A percentile compares a stretch with the other conserved stretches of the same genome.
These are phyloP conservation scores for Scheffersomyces quercinus DNA, from an alignment of 1,139 yeast species.

Conservation along the genomic window DNA sequence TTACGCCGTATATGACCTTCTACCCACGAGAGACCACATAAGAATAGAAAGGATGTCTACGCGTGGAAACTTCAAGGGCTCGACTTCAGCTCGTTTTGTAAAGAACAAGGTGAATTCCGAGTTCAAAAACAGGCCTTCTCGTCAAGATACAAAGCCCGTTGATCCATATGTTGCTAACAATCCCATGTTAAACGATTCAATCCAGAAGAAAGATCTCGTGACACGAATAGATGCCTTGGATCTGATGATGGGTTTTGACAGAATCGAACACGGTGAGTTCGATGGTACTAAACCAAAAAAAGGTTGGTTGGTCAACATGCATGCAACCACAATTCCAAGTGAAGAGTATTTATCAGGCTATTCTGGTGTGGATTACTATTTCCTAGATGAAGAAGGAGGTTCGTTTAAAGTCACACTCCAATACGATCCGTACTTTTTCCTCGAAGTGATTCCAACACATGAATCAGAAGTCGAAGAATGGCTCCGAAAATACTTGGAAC, in stretches of 20 bases:
- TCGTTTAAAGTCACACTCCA: constrained; percentile 83
- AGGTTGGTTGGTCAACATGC: constrained; percentile 94
- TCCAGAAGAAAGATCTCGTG: constrained; percentile 43
- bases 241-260: constrained; percentile 78
- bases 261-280: constrained; percentile 63
- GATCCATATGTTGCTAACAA: constrained; percentile 31
- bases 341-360: constrained; percentile 50
- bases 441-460: constrained; percentile 63
- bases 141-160: constrained; percentile 13
- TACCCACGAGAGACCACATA: no score
- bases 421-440: constrained; percentile 84
- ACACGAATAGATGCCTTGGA: constrained; percentile 66
- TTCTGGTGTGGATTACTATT: constrained; percentile 92
- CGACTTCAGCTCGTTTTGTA: constrained; percentile 56
- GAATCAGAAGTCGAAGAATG: constrained; percentile 89
- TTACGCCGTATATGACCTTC: no score
- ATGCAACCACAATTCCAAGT: constrained; percentile 61
- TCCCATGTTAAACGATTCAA: constrained; percentile 45
- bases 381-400: constrained; percentile 97
- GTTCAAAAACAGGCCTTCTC: constrained; percentile 12
- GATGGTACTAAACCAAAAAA: constrained; percentile 55
- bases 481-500: constrained; percentile 66
- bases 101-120: constrained; percentile 36
- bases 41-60: constrained; percentile 2
- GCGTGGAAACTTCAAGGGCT: constrained; percentile 40